Conservation (phyloP, 129 eudicot species). For the Centella asiatica region DNA sequence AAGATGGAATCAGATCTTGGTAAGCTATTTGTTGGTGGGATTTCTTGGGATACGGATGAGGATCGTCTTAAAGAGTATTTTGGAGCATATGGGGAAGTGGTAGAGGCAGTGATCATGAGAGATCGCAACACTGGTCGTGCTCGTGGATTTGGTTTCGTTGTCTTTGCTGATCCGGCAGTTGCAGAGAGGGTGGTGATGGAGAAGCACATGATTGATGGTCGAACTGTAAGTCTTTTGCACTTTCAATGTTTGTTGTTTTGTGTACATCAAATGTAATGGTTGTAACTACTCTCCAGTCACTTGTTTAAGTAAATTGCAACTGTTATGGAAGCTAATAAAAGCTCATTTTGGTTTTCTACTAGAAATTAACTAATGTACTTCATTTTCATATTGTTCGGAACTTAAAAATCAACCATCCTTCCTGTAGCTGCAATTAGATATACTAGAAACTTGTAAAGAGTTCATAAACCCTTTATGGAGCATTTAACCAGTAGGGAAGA, state of each 20-base stretch:
- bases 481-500: too few relatives aligned
- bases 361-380: background rate
- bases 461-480: too few relatives aligned
- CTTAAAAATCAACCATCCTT: background rate
- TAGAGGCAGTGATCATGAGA: slow-evolving; percentile 79
- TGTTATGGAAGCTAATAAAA: background rate
- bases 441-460: background rate
- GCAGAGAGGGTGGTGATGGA: slow-evolving; percentile 76
- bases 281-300: background rate
- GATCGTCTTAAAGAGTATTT: slow-evolving; percentile 67
- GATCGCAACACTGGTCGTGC: slow-evolving; percentile 82
- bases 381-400: background rate
- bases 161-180: slow-evolving; percentile 67
- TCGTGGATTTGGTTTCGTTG: slow-evolving; percentile 79
- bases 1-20: slow-evolving; percentile 71
- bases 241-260: background rate
- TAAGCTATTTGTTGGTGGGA: slow-evolving; percentile 82
- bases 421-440: background rate
- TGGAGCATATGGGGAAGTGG: slow-evolving; percentile 57
- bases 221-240: slow-evolving; percentile 52
- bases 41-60: slow-evolving; percentile 90
- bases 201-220: slow-evolving; percentile 80
- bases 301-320: background rate
- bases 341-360: background rate
- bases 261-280: slow-evolving; percentile 12